Conservation (phyloP, 805 yeast genomes). For the Wickerhamiella musiphila region DNA sequence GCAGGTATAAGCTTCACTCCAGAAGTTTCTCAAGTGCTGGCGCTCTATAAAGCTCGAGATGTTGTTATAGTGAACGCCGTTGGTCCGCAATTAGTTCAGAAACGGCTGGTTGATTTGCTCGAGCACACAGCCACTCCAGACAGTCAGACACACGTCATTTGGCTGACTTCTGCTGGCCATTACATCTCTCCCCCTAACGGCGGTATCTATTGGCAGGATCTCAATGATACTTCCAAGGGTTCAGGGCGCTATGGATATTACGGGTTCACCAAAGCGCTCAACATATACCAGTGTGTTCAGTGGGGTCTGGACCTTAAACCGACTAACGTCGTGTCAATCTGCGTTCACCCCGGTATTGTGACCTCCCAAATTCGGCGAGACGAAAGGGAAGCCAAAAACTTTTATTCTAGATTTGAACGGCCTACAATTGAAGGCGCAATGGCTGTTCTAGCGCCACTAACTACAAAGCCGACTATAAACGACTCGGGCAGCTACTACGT, state of each 20-base stretch:
- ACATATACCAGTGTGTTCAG: constrained; percentile 23
- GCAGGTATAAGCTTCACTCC: constrained; percentile 11
- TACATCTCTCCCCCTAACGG: constrained; percentile 19
- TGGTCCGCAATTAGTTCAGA: constrained; percentile 29
- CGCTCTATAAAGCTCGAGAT: constrained; percentile 9
- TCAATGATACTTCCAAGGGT: constrained; percentile 15
- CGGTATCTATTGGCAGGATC: constrained; percentile 27
- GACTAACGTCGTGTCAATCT: constrained; percentile 19
- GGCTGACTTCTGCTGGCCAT: constrained; percentile 30
- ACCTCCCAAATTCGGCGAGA: constrained; percentile 24
- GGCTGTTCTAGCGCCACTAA: constrained; percentile 27
- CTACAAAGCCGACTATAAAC: constrained; percentile 22
- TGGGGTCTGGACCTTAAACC: constrained; percentile 22
- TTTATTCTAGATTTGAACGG: constrained; percentile 8
- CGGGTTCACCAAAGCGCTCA: constrained; percentile 32
- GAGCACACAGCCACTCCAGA: constrained; percentile 22
- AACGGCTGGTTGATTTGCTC: constrained; percentile 20
- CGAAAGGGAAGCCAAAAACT: constrained; percentile 2
- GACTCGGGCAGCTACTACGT: constrained; percentile 25
- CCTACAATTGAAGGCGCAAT: constrained; percentile 28
- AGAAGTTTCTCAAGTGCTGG: constrained; percentile 4
- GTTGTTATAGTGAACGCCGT: constrained; percentile 31
- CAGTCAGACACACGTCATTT: constrained; percentile 27
- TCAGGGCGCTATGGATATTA: constrained; percentile 18
- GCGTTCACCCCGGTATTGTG: constrained; percentile 29